Conservation (phyloP, 345 rosid species). For the rapeseed (Brassica napus) region DNA sequence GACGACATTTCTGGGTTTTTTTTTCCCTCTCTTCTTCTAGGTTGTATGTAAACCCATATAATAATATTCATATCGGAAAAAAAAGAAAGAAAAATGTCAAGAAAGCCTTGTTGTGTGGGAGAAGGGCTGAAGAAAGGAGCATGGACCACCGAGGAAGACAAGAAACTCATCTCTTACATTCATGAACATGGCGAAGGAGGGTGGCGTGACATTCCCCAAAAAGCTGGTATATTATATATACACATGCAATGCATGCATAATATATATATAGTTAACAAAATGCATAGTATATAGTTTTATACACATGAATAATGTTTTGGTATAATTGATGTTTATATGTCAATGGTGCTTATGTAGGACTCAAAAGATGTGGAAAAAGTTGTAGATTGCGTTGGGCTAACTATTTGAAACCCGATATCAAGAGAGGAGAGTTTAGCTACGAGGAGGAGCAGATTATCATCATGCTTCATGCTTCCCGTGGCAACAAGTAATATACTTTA, state of each 20-base stretch:
- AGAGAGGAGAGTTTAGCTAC: conserved; percentile 47
- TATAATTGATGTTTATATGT: neutral
- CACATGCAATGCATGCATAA: neutral
- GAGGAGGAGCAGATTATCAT: conserved; percentile 48
- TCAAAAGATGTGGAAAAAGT: conserved; percentile 52
- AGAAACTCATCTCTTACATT: conserved; percentile 40
- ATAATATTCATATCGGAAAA: neutral
- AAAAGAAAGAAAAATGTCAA: conserved; percentile 17
- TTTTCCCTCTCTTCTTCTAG: neutral
- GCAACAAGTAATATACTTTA: conserved; percentile 43
- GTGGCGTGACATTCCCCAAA: conserved; percentile 42
- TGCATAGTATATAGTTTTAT: neutral
- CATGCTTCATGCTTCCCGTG: conserved; percentile 48
- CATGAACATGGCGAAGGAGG: conserved; percentile 40
- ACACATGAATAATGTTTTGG: neutral
- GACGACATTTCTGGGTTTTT: conserved; percentile 5
- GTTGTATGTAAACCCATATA: neutral
- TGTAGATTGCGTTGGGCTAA: conserved; percentile 51
- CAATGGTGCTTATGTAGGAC: conserved; percentile 32
- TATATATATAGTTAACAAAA: neutral
- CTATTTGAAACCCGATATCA: conserved; percentile 47
- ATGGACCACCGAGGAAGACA: conserved; percentile 41
- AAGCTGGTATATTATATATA: conserved; percentile 33
- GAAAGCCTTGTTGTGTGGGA: conserved; percentile 43
- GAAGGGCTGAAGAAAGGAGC: conserved; percentile 15